Conservation (phyloP, 192 early-diverging fungal genomes). For the Thoreauomyces humboldtii region DNA sequence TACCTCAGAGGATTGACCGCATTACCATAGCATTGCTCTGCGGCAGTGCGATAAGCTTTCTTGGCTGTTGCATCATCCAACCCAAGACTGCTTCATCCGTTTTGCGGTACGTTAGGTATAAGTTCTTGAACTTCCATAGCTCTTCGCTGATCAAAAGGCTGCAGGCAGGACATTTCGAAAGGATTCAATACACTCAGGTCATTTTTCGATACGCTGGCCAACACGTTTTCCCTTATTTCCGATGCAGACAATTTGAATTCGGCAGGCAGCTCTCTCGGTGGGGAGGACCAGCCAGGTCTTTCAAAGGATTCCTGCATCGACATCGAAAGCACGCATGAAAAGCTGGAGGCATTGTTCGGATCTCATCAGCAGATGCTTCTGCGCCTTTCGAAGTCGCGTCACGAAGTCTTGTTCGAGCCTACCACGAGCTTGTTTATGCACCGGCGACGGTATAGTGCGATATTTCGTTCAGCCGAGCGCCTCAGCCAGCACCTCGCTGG, state of each 20-base stretch:
- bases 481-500: constrained; percentile 25
- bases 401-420: constrained; percentile 16
- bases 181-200: constrained; percentile 2
- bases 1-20: constrained; percentile 6
- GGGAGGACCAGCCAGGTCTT: neutral
- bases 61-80: constrained; percentile 15
- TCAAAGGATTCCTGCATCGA: neutral
- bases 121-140: neutral
- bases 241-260: too few relatives aligned
- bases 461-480: constrained; percentile 17
- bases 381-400: constrained; percentile 12
- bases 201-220: constrained; percentile 19
- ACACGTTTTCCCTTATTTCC: constrained; percentile 16
- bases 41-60: constrained; percentile 22
- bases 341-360: constrained; percentile 8
- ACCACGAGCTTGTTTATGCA: constrained; percentile 15
- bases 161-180: constrained; percentile 10
- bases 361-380: constrained; percentile 13
- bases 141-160: neutral
- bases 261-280: too few relatives aligned
- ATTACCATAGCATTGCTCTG: neutral
- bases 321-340: constrained; percentile 1
- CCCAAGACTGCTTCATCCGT: constrained; percentile 22
- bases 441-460: neutral
- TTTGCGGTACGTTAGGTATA: neutral